phyloP scores from a whole-genome alignment of 1,284 basidiomycete genomes.

The Sanghuangporus weigelae region DNA sequence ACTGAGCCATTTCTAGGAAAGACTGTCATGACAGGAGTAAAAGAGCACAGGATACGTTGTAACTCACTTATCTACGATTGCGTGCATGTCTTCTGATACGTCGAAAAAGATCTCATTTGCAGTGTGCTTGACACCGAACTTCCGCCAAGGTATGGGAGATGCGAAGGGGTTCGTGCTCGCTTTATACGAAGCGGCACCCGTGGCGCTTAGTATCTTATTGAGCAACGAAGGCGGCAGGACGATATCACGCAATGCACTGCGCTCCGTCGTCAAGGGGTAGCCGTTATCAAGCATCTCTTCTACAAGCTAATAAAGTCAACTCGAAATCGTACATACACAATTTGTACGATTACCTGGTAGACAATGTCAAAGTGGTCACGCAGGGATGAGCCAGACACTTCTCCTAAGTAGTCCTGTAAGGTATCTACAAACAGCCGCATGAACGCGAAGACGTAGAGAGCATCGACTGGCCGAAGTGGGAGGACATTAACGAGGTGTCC shows the following conservation, averaged over 20 bases:
- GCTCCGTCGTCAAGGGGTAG: constrained; percentile 90
- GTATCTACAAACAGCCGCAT: constrained; percentile 81
- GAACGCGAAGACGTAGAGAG: constrained; percentile 86
- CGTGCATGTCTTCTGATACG: constrained; percentile 78
- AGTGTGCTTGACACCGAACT: constrained; percentile 77
- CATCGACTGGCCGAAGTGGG: constrained; percentile 59
- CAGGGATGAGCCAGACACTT: constrained; percentile 64
- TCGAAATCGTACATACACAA: background rate
- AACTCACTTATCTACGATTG: constrained; percentile 73
- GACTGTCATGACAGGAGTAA: background rate
- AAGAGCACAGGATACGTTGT: background rate
- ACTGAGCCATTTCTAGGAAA: constrained; percentile 66
- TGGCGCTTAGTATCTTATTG: constrained; percentile 66
- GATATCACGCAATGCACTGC: constrained; percentile 88
- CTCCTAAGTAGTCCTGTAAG: constrained; percentile 83
- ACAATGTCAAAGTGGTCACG: constrained; percentile 96
- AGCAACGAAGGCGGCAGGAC: constrained; percentile 84
- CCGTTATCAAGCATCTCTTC: constrained; percentile 96
- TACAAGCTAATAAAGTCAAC: constrained; percentile 58
- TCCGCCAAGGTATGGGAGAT: constrained; percentile 93
- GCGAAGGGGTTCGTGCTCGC: constrained; percentile 67
- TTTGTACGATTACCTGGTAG: constrained; percentile 65
- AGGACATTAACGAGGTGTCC: constrained; percentile 17
- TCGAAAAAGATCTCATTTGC: constrained; percentile 96
- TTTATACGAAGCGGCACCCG: constrained; percentile 45